Conservation (phyloP, 345 rosid species). For the Streptanthus diversifolius region DNA sequence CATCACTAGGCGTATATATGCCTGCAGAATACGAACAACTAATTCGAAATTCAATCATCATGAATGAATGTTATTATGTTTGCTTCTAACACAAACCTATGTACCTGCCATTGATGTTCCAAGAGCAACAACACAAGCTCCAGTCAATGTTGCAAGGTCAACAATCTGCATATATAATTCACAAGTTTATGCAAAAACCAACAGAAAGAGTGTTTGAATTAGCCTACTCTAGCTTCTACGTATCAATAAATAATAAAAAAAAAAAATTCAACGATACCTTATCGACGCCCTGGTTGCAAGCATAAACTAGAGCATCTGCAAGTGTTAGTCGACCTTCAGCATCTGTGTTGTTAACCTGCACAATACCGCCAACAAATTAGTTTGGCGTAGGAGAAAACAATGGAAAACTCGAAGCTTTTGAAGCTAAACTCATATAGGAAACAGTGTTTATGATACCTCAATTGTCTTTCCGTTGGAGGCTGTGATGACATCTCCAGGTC, state of each 20-base stretch:
- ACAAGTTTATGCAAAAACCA: neutral
- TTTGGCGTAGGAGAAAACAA: neutral
- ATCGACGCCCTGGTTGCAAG: constrained; percentile 88
- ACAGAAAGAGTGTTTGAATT: neutral
- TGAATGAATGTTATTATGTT: neutral
- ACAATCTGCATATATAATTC: constrained; percentile 46
- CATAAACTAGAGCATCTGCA: constrained; percentile 93
- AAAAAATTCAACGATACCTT: constrained; percentile 48
- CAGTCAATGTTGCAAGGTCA: constrained; percentile 92
- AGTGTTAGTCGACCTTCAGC: constrained; percentile 98
- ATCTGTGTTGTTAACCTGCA: constrained; percentile 96
- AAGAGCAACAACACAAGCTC: constrained; percentile 86
- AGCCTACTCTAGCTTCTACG: constrained; percentile 12
- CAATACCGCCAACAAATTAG: constrained; percentile 3
- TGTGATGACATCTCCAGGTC: constrained; percentile 95
- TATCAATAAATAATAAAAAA: neutral
- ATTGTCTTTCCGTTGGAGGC: constrained; percentile 97
- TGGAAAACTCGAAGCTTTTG: neutral
- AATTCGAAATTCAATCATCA: neutral
- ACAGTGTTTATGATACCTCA: constrained; percentile 47
- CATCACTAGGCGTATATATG: constrained; percentile 83
- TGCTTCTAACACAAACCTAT: neutral
- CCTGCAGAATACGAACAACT: constrained; percentile 39
- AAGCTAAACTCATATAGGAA: neutral
- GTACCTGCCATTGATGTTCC: constrained; percentile 94